Evolutionary conservation across 805 yeast species (phyloP).

Genomic region (Ogataea ganodermae): DNA sequence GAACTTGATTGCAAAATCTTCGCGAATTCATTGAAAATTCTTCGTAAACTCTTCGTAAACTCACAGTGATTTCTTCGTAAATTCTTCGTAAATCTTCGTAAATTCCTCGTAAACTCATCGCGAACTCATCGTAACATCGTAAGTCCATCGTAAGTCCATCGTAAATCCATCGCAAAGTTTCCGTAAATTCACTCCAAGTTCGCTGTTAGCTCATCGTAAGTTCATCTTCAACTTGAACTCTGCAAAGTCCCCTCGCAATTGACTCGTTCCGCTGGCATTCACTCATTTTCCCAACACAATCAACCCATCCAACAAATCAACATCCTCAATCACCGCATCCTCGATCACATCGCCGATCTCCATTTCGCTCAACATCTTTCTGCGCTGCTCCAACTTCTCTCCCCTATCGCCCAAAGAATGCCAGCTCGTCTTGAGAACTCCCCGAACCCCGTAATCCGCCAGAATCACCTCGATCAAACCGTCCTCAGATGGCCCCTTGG

Average conservation of each 20-base stretch:
- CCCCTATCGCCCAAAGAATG: constrained; percentile 27
- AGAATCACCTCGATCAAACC: constrained; percentile 34
- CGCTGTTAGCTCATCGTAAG: no score
- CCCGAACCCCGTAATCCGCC: constrained; percentile 35
- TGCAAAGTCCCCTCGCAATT: background rate
- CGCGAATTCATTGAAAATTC: no score
- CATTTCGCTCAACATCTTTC: constrained; percentile 31
- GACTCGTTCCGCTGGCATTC: background rate
- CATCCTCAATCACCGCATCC: constrained; percentile 40
- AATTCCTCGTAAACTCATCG: no score
- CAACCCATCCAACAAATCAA: constrained; percentile 47
- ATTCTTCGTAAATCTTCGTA: no score
- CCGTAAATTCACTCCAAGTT: no score
- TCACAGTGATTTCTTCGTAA: no score
- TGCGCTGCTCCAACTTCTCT: constrained; percentile 21
- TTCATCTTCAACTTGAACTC: background rate
- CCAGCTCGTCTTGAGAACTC: constrained; percentile 31
- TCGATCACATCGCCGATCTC: constrained; percentile 46
- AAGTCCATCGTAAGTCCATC: no score
- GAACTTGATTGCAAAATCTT: no score
- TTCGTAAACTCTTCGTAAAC: no score
- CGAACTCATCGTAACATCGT: no score
- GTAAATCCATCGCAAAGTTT: no score
- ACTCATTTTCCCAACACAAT: constrained; percentile 35
- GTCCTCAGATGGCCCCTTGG: constrained; percentile 44